These are phyloP conservation scores for Trichoderma semiorbis DNA, from an alignment of 2,329 filamentous ascomycete genomes.

Conservation along the genomic window DNA sequence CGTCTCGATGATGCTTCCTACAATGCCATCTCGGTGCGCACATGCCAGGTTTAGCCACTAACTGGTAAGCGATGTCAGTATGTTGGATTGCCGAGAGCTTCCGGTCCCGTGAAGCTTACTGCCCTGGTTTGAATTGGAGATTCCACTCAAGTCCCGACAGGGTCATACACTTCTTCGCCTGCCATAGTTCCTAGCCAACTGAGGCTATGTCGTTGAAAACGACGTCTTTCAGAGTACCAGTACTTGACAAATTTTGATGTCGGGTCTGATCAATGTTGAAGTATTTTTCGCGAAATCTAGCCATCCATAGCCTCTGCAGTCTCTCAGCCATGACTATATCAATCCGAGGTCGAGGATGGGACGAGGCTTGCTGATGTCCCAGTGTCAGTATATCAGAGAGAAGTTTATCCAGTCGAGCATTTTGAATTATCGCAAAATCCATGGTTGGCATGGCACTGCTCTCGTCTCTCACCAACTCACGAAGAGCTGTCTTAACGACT, in stretches of 20 bases:
- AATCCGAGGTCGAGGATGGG: slow-evolving; percentile 31
- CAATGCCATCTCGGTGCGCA: slow-evolving; percentile 54
- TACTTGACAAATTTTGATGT: slow-evolving; percentile 33
- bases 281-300: slow-evolving; percentile 43
- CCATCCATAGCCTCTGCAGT: slow-evolving; percentile 42
- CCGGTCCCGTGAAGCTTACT: slow-evolving; percentile 37
- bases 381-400: slow-evolving; percentile 39
- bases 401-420: slow-evolving; percentile 43
- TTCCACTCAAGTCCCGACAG: slow-evolving; percentile 41
- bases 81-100: background rate
- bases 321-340: slow-evolving; percentile 37
- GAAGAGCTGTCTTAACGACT: slow-evolving; percentile 39
- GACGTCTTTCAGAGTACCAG: slow-evolving; percentile 41
- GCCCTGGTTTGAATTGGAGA: slow-evolving; percentile 44
- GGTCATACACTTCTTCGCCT: slow-evolving; percentile 31
- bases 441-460: slow-evolving; percentile 32
- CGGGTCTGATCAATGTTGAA: slow-evolving; percentile 45
- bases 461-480: slow-evolving; percentile 39
- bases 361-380: slow-evolving; percentile 27
- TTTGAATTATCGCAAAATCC: slow-evolving; percentile 38
- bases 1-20: slow-evolving; percentile 41
- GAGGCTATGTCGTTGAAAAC: slow-evolving; percentile 34
- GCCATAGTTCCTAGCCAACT: slow-evolving; percentile 36
- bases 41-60: slow-evolving; percentile 59
- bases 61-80: slow-evolving; percentile 31